phyloP scores from a whole-genome alignment of 2,329 filamentous ascomycete genomes.

The Cladophialophora chaetospira region DNA sequence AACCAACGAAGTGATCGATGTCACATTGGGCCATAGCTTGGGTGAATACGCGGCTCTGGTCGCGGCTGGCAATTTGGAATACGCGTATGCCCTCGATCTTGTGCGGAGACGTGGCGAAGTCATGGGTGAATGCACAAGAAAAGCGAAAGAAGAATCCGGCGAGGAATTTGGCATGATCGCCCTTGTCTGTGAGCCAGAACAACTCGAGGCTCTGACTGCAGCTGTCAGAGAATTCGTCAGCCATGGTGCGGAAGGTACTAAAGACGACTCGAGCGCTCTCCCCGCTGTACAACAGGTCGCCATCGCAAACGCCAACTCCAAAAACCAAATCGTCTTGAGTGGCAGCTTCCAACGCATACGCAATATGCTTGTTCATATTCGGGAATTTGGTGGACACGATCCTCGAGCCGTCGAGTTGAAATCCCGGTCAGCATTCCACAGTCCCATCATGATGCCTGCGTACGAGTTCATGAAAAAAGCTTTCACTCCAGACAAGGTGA shows the following conservation, averaged over 20 bases:
- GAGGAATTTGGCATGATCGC: conserved; percentile 95
- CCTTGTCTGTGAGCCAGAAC: conserved; percentile 80
- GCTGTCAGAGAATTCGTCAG: conserved; percentile 80
- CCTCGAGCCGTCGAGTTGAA: conserved; percentile 84
- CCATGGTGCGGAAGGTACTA: conserved; percentile 64
- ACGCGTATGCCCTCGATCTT: conserved; percentile 74
- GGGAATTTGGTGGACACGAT: conserved; percentile 89
- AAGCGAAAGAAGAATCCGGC: conserved; percentile 66
- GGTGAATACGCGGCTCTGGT: conserved; percentile 93
- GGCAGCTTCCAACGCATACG: conserved; percentile 82
- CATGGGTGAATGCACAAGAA: conserved; percentile 75
- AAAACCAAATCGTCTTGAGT: conserved; percentile 93
- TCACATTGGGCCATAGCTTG: conserved; percentile 85
- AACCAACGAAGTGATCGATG: conserved; percentile 69
- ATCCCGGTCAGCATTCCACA: conserved; percentile 43
- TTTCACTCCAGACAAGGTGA: conserved; percentile 65
- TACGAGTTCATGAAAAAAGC: conserved; percentile 71
- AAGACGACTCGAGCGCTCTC: conserved; percentile 66
- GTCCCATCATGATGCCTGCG: conserved; percentile 85
- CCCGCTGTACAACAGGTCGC: conserved; percentile 82
- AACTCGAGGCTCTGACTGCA: conserved; percentile 68
- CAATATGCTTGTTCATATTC: conserved; percentile 77
- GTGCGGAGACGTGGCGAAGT: conserved; percentile 76
- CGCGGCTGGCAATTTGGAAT: conserved; percentile 76
- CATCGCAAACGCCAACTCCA: conserved; percentile 92